phyloP scores from a whole-genome alignment of 176 grass and related monocot genomes.

The Chloris gayana region DNA sequence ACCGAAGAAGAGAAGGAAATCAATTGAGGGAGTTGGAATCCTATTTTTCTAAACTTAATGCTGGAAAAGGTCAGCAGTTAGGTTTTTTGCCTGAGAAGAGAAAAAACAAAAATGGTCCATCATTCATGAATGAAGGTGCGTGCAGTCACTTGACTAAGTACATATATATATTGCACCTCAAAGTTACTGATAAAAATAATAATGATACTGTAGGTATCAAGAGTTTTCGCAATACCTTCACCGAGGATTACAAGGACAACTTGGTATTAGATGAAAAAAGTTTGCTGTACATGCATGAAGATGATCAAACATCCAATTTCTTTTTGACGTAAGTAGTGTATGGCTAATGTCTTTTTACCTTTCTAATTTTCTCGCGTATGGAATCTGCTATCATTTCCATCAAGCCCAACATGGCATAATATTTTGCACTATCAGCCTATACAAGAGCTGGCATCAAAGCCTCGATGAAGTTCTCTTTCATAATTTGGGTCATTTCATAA shows the following conservation, averaged over 20 bases:
- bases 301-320: slow-evolving; percentile 49
- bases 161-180: not conserved
- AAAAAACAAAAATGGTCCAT: not conserved
- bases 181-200: slow-evolving; percentile 1
- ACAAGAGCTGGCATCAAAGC: not conserved
- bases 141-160: slow-evolving; percentile 29
- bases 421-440: not conserved
- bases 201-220: slow-evolving; percentile 35
- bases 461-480: not conserved
- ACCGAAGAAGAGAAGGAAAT: slow-evolving; percentile 13
- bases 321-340: slow-evolving; percentile 52
- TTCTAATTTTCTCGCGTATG: not conserved
- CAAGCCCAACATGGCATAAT: not conserved
- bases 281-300: slow-evolving; percentile 26
- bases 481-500: not conserved
- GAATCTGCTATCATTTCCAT: not conserved
- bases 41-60: slow-evolving; percentile 51
- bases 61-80: not conserved
- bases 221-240: not conserved
- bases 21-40: slow-evolving; percentile 50
- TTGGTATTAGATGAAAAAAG: slow-evolving; percentile 38
- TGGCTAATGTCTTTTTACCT: not conserved
- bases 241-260: slow-evolving; percentile 33
- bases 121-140: slow-evolving; percentile 24
- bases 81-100: slow-evolving; percentile 18